phyloP scores from a whole-genome alignment of 2,329 filamentous ascomycete species.

The Aspergillus sp. region DNA sequence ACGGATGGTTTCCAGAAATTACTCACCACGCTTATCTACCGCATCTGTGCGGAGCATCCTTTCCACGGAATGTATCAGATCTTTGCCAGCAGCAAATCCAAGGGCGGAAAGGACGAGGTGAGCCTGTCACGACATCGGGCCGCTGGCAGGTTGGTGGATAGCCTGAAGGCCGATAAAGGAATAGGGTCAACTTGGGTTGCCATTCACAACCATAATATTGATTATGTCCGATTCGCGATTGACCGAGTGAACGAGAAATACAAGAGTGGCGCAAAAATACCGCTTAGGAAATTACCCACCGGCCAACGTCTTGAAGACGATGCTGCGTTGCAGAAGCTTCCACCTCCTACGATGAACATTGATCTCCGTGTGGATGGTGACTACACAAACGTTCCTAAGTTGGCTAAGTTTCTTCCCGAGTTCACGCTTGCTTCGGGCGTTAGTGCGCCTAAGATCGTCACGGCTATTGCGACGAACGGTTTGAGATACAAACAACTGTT shows the following conservation, averaged over 20 bases:
- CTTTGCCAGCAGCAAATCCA: conserved; percentile 69
- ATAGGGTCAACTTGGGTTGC: conserved; percentile 58
- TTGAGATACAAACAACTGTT: conserved; percentile 78
- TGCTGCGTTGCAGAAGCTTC: conserved; percentile 62
- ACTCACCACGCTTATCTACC: conserved; percentile 65
- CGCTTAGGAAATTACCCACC: conserved; percentile 56
- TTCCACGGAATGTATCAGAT: conserved; percentile 98
- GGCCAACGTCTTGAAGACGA: conserved; percentile 58
- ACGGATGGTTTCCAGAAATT: conserved; percentile 66
- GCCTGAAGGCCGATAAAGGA: conserved; percentile 49
- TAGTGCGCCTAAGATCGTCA: conserved; percentile 89
- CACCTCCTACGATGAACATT: conserved; percentile 84
- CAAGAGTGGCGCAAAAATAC: conserved; percentile 60
- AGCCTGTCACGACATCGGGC: conserved; percentile 68
- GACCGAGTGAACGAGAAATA: conserved; percentile 52
- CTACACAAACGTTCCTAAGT: conserved; percentile 70
- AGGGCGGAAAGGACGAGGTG: conserved; percentile 62
- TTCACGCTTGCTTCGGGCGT: conserved; percentile 86
- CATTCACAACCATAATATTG: conserved; percentile 66
- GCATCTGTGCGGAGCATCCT: conserved; percentile 86
- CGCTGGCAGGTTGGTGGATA: conserved; percentile 60
- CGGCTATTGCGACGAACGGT: conserved; percentile 71
- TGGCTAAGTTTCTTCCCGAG: conserved; percentile 62
- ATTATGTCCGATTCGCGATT: conserved; percentile 47
- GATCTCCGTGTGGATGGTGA: conserved; percentile 64